Evolutionary conservation across 2,329 filamentous ascomycete species (phyloP).

Genomic region (Sordariomycetes sp.): DNA sequence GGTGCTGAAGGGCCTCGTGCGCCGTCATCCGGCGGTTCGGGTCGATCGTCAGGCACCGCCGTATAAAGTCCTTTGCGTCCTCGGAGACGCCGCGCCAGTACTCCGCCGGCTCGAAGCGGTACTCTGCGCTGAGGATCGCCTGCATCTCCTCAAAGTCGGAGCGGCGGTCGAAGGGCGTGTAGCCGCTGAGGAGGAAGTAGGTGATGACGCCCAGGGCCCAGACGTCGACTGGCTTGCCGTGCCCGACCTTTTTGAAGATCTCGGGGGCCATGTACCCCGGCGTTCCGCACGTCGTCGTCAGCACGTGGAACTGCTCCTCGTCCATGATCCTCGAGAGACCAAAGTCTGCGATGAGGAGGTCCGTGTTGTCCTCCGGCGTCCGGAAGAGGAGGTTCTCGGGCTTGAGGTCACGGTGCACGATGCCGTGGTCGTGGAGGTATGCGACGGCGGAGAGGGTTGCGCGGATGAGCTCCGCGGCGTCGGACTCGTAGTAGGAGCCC

Average conservation of each 20-base stretch:
- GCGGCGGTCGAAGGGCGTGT: slow-evolving; percentile 95
- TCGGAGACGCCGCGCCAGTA: slow-evolving; percentile 94
- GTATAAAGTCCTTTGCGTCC: slow-evolving; percentile 82
- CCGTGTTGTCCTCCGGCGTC: slow-evolving; percentile 94
- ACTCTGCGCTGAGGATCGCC: slow-evolving; percentile 92
- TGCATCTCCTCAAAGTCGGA: slow-evolving; percentile 99
- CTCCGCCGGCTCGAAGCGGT: slow-evolving; percentile 84
- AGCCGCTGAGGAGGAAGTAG: slow-evolving; percentile 94
- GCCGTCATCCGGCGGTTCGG: slow-evolving; percentile 79
- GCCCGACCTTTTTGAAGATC: slow-evolving; percentile 97
- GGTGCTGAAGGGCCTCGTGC: slow-evolving; percentile 59
- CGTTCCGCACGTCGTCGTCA: slow-evolving; percentile 95
- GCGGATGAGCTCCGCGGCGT: slow-evolving; percentile 88
- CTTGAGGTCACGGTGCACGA: slow-evolving; percentile 95
- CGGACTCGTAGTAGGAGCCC: slow-evolving; percentile 95
- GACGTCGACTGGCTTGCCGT: slow-evolving; percentile 95
- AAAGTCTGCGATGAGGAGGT: slow-evolving; percentile 94
- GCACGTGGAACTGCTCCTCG: slow-evolving; percentile 92
- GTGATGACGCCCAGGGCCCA: slow-evolving; percentile 99
- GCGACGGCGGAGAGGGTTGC: slow-evolving; percentile 94
- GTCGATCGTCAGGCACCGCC: slow-evolving; percentile 81
- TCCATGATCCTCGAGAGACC: slow-evolving; percentile 96
- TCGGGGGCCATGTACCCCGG: slow-evolving; percentile 99
- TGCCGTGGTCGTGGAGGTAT: slow-evolving; percentile 96
- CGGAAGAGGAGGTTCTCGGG: slow-evolving; percentile 95